phyloP scores from a whole-genome alignment of 1,284 basidiomycete genomes.

The Kwoniella shivajii region DNA sequence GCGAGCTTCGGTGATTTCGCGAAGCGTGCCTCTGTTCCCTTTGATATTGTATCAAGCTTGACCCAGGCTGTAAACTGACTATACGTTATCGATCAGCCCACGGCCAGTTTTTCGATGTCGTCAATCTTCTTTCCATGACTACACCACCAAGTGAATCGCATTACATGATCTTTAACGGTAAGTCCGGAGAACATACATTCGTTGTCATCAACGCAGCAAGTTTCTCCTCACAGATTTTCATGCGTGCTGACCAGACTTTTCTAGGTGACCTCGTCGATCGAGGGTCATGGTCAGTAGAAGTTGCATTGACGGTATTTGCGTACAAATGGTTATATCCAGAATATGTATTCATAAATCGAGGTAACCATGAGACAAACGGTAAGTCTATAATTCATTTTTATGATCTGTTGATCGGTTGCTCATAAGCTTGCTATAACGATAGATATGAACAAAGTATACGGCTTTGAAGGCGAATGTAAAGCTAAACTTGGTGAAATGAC shows the following conservation, averaged over 20 bases:
- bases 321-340: slow-evolving; percentile 96
- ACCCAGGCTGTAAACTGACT: too few species aligned
- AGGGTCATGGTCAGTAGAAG: slow-evolving; percentile 73
- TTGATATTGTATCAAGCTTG: too few species aligned
- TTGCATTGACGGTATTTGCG: slow-evolving; percentile 89
- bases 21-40: too few species aligned
- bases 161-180: slow-evolving; percentile 82
- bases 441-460: slow-evolving; percentile 80
- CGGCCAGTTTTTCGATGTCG: slow-evolving; percentile 86
- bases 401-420: not conserved
- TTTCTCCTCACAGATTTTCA: not conserved
- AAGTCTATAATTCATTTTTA: slow-evolving; percentile 1
- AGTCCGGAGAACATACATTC: not conserved
- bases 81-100: too few species aligned
- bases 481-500: slow-evolving; percentile 91
- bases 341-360: slow-evolving; percentile 86
- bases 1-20: too few species aligned
- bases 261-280: slow-evolving; percentile 84
- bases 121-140: slow-evolving; percentile 84
- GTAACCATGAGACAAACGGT: slow-evolving; percentile 88
- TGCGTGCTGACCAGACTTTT: not conserved
- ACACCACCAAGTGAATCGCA: slow-evolving; percentile 79
- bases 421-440: not conserved
- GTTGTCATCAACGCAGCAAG: slow-evolving; percentile 12
- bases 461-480: slow-evolving; percentile 95